Percentiles rank a stretch among this genome's conserved stretches.
Evolutionary conservation across 768 basidiomycete genomes (phyloP).

Genomic region (Lactarius akahatsu): DNA sequence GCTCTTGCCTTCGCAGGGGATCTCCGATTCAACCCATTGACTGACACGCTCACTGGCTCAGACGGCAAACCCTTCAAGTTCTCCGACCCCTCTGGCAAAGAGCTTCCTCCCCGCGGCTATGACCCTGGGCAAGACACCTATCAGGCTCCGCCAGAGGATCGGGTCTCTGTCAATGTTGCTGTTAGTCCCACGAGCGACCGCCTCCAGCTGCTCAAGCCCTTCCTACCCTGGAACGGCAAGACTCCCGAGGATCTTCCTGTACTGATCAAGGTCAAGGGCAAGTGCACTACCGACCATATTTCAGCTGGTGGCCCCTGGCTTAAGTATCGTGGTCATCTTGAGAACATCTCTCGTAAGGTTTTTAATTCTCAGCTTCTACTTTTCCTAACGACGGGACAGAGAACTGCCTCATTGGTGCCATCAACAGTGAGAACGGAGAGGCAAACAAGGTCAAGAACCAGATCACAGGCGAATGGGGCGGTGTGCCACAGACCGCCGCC

Average conservation of each 20-base stretch:
- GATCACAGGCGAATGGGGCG: slow-evolving; percentile 78
- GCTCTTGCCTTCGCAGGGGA: slow-evolving; percentile 94
- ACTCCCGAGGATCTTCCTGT: slow-evolving; percentile 85
- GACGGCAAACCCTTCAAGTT: slow-evolving; percentile 99
- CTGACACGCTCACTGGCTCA: slow-evolving; percentile 80
- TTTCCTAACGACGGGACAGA: slow-evolving; percentile 43
- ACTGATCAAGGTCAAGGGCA: slow-evolving; percentile 98
- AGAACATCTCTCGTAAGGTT: slow-evolving; percentile 90
- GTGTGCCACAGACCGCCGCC: slow-evolving; percentile 83
- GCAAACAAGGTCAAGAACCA: slow-evolving; percentile 96
- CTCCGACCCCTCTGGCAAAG: slow-evolving; percentile 84
- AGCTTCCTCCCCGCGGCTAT: slow-evolving; percentile 93
- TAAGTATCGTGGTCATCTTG: slow-evolving; percentile 98
- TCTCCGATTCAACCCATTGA: slow-evolving; percentile 95
- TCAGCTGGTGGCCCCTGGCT: slow-evolving; percentile 98
- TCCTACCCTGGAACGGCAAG: slow-evolving; percentile 92
- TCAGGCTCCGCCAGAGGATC: slow-evolving; percentile 89
- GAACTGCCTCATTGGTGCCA: slow-evolving; percentile 97
- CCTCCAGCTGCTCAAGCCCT: slow-evolving; percentile 87
- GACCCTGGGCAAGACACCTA: slow-evolving; percentile 97
- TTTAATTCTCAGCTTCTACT: slow-evolving; percentile 16
- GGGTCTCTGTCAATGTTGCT: slow-evolving; percentile 79
- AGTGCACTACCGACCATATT: slow-evolving; percentile 98
- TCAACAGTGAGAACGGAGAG: slow-evolving; percentile 92
- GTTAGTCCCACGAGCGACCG: slow-evolving; percentile 84